Percentiles rank a stretch among this genome's conserved stretches.
These are phyloP conservation scores for Solanum acaule DNA, from an alignment of 257 asterid species.

Conservation along the genomic window DNA sequence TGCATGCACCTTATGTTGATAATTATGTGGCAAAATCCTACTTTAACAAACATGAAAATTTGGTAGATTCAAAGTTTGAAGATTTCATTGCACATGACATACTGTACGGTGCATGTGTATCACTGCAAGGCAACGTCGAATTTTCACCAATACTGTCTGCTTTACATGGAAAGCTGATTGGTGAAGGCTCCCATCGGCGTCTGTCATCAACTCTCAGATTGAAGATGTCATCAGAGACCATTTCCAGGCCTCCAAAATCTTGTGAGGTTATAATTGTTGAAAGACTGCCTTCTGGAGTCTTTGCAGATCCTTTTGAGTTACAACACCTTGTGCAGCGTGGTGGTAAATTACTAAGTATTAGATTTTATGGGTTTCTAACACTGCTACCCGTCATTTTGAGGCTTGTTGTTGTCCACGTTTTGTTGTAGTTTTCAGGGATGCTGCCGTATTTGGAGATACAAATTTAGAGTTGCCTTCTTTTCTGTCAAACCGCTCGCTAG, in stretches of 20 bases:
- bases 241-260: constrained; percentile 11
- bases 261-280: constrained; percentile 52
- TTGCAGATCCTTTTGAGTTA: constrained; percentile 91
- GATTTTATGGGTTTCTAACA: background rate
- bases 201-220: constrained; percentile 44
- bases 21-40: constrained; percentile 37
- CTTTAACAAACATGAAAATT: constrained; percentile 32
- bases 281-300: constrained; percentile 74
- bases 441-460: constrained; percentile 81
- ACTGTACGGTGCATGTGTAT: constrained; percentile 23
- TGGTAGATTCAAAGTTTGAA: constrained; percentile 33
- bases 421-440: constrained; percentile 49
- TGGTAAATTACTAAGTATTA: constrained; percentile 26
- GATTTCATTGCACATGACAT: constrained; percentile 30
- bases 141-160: constrained; percentile 9
- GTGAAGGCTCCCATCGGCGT: constrained; percentile 90
- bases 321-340: constrained; percentile 71
- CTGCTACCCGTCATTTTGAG: background rate
- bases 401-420: background rate
- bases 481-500: constrained; percentile 62
- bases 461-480: constrained; percentile 82
- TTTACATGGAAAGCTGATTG: constrained; percentile 35
- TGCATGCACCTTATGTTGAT: constrained; percentile 10
- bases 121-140: constrained; percentile 14
- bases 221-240: constrained; percentile 15